Evolutionary conservation across 129 eudicot species (phyloP), one percentile per base, ranked within the genome.

Genomic region (Flaveria linearis): DNA sequence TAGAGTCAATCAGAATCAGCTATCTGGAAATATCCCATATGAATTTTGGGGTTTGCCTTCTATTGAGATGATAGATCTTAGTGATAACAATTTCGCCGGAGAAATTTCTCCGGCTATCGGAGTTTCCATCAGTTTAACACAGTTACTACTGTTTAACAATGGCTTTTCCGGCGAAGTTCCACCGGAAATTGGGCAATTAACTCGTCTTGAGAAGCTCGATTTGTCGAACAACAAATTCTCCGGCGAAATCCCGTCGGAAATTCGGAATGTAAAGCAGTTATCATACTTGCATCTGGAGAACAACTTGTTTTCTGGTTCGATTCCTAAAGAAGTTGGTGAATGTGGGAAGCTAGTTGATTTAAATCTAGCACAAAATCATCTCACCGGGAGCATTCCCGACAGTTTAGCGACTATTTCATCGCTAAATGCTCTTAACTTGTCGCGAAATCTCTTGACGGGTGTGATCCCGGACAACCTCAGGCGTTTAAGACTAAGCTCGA

Each of bases 391-490:
- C 47, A 89, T 94, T 33, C 99, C 99, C 0, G 70, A 55, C 39
- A 75, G 79, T 18, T 79, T 94, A 41, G 79, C 89, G 0, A 63
- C 45, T 33, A 84, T 89, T 73, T 62, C 71, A 52, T 84, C 93
- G 14, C 79, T 94, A 80, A 94, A 94, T 81, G 85, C 97, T 12
- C 81, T 94, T 68, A 91, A 94, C 57, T 83, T 94, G 82, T 94
- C 99, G 1, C 80, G 65, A 53, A 94, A 94, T 72, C 30, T 57
- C 53, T 92, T 94, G 12, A 79, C 81, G 0, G 99, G 99, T 16
- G 60, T 65, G 2, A 85, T 94, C 57, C 99, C 99, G 1, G 78
- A 63, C 20, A 84, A 69, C 53, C 84, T 94, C 13, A 85, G 73
- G 58, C 81, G 73, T 71, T 69, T 94, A 77, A 87, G 78, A 76